Base-by-base conservation (phyloP, 768 basidiomycete genomes). In the Amanita subjunquillea region DNA sequence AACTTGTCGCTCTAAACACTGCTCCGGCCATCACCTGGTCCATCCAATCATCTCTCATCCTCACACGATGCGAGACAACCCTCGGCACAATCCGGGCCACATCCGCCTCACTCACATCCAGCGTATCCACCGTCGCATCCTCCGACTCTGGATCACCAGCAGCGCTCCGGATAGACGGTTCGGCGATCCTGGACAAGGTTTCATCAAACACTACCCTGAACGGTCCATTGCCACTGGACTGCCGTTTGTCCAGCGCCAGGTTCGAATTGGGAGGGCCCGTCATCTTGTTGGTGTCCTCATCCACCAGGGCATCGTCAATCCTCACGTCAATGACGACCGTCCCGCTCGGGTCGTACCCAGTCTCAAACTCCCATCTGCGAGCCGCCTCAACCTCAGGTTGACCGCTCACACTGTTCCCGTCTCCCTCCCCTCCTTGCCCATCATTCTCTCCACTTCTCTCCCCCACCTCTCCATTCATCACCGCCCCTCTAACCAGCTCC, bases 101-200 rank as follows among this genome's bases (percentile, higher is more conserved):
- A 58, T 91, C 85, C 53, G 82, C 81, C 63, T 87, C 85, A 4
- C 83, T 83, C 3, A 86, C 80, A 53, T 85, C 84, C 56, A 83
- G 58, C 34, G 68, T 60, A 25, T 59, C 58, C 47, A 32, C 20
- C 30, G 13, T 17, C 27, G 17, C 17, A 17, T 25, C 43, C 41
- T 3, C 13, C 1, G 3, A 3, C 12, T 13, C 10, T 13, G 34
- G 34, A 34, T 34, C 5, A 10, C 38, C 48, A n/a, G 13, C 20
- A 32, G 5, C 36, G 15, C 23, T 39, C 32, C 48, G 30, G 6
- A 23, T 36, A 23, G 37, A 39, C 7, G 37, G 22, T 2, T 22
- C 50, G 17, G 30, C 22, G 13, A n/a, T 42, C 39, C n/a, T n/a
- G 3, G 39, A 10, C 39, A 50, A n/a, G 0, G 3, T 10, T 23